phyloP scores from a whole-genome alignment of 1,284 basidiomycete species.

The Wallemia mellicola region DNA sequence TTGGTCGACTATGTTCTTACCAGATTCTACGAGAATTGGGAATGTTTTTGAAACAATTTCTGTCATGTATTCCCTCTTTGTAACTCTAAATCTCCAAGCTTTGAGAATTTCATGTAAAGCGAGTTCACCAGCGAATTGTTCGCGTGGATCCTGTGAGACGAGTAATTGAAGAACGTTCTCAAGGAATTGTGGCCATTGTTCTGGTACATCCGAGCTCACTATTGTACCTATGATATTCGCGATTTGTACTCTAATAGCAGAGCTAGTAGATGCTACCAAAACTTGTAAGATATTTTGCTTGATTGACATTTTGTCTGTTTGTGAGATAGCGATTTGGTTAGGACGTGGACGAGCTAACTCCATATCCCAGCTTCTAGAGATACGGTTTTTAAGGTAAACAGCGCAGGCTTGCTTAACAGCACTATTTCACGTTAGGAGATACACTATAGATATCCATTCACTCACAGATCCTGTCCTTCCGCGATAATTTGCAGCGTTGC shows the following conservation, averaged over 20 bases:
- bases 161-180: constrained; percentile 32
- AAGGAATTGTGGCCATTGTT: constrained; percentile 34
- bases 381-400: constrained; percentile 57
- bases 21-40: constrained; percentile 38
- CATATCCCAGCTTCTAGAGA: constrained; percentile 2
- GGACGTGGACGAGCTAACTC: constrained; percentile 9
- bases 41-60: constrained; percentile 31
- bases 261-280: constrained; percentile 31
- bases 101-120: constrained; percentile 40
- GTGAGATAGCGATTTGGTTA: constrained; percentile 29
- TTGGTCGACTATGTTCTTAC: constrained; percentile 26
- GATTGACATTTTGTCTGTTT: constrained; percentile 35
- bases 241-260: constrained; percentile 40
- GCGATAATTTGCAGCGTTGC: constrained; percentile 52
- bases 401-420: constrained; percentile 44
- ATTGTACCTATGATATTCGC: constrained; percentile 36
- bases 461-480: constrained; percentile 42
- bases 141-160: constrained; percentile 28
- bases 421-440: constrained; percentile 16
- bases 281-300: constrained; percentile 33
- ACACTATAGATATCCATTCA: constrained; percentile 9
- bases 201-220: constrained; percentile 40
- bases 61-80: constrained; percentile 19
- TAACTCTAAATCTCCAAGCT: constrained; percentile 37
- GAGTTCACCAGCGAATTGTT: constrained; percentile 47